Evolutionary conservation across 345 rosid genomes (phyloP), one percentile per base, ranked within the genome.

Genomic region (Reutealis trisperma): DNA sequence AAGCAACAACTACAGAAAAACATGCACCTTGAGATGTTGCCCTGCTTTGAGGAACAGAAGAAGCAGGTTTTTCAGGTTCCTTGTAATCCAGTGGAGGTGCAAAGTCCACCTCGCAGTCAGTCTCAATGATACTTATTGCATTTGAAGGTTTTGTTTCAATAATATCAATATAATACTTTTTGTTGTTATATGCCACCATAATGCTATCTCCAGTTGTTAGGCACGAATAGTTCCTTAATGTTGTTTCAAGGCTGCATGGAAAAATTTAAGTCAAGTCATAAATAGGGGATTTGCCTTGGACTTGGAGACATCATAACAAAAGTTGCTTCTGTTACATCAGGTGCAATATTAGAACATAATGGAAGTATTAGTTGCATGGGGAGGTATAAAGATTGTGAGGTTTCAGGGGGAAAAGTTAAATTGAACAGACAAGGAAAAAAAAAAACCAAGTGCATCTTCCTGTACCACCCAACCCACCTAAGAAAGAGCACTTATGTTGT

Each of bases 51-150:
- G 86, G 68, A 84, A 80, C 83, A 27, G 85, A 75, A 64, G 85
- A 68, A 57, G 75, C 76, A 13, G 93, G 91, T 82, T 82, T 95
- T 84, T 88, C 97, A 73, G 99, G 99, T 78, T 96, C 99, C 79
- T 90, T 92, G 90, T 92, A 96, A 84, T 96, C 99, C 74, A 96
- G 84, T 21, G 99, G 99, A 86, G 98, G 95, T 58, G 99, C 99
- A 76, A 94, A 96, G 83, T 96, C 99, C 77, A 96, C 99, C 84
- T 96, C 99, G 79, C 99, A 96, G 82, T 96, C 99, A n/a, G 99
- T 96, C 92, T 96, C 99, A 74, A 96, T 96, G 84, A 96, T 93
- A 83, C 86, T 96, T 76, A 92, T 96, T 75, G 97, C 99, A 84
- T 90, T 83, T 19, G 99, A 89, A 81, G 99, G 99, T 85, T 91